Conservation (phyloP, 2,329 filamentous ascomycete species). For the Pseudocercospora ulei region DNA sequence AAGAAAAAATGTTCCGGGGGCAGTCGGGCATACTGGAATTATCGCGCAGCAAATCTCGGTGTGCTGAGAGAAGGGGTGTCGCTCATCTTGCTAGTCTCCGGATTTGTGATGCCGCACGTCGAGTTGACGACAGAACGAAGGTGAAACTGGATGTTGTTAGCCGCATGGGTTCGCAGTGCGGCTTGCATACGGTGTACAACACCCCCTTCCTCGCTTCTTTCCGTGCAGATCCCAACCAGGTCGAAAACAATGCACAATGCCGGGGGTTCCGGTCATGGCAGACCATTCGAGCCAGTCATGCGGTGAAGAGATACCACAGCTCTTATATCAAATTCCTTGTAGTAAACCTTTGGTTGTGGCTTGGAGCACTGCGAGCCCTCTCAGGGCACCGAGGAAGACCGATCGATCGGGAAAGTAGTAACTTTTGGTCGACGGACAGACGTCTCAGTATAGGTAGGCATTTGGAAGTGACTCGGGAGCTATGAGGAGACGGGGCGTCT, state of each 20-base stretch:
- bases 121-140: not conserved
- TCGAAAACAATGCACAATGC: not conserved
- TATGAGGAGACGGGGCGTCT: too few relatives aligned
- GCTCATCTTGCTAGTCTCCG: not conserved
- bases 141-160: not conserved
- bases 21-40: too few relatives aligned
- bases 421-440: not conserved
- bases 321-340: not conserved
- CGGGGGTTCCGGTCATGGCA: not conserved
- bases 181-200: constrained; percentile 2
- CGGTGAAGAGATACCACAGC: constrained; percentile 3
- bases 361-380: not conserved
- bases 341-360: not conserved
- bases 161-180: constrained; percentile 6
- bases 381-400: not conserved
- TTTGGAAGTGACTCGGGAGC: constrained; percentile 1
- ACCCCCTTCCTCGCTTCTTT: not conserved
- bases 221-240: constrained; percentile 5
- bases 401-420: not conserved
- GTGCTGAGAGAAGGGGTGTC: not conserved
- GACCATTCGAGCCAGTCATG: constrained; percentile 6
- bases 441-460: not conserved
- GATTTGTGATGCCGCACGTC: not conserved
- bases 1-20: too few relatives aligned
- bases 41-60: not conserved